Conservation (phyloP, 306 rosid species). For the Biancaea sappan region DNA sequence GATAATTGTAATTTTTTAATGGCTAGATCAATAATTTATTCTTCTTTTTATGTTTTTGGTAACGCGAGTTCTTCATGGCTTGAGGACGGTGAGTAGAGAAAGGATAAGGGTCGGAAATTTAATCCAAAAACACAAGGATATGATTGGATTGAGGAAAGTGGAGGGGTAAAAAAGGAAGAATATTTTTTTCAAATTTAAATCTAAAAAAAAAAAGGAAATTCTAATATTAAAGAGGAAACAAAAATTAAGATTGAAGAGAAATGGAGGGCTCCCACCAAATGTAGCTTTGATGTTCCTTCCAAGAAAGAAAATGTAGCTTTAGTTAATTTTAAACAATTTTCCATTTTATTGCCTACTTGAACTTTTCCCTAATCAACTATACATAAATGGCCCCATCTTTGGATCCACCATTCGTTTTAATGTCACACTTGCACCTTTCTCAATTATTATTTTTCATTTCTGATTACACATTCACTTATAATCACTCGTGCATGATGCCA, state of each 20-base stretch:
- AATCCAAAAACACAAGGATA: too few relatives aligned
- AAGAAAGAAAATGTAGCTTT: conserved; percentile 46
- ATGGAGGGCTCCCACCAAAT: conserved; percentile 40
- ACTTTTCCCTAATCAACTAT: conserved; percentile 30
- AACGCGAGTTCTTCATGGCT: too few relatives aligned
- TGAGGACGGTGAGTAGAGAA: neutral
- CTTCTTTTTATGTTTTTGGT: too few relatives aligned
- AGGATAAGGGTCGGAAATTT: neutral
- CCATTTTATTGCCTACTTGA: conserved; percentile 10
- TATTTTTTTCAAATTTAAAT: too few relatives aligned
- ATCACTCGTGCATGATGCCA: neutral
- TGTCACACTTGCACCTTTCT: neutral
- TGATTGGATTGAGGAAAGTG: too few relatives aligned
- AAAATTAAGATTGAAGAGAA: conserved; percentile 40
- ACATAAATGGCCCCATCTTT: conserved; percentile 33
- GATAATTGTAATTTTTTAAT: too few relatives aligned
- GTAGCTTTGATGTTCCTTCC: conserved; percentile 56
- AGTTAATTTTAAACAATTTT: conserved; percentile 24
- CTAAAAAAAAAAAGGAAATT: too few relatives aligned
- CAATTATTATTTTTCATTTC: neutral
- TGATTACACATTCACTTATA: neutral
- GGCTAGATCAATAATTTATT: too few relatives aligned
- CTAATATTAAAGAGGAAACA: neutral
- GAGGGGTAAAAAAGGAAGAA: too few relatives aligned
- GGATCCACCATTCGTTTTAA: conserved; percentile 11